Evolutionary conservation across 2,329 filamentous ascomycete genomes (phyloP), one percentile per base, ranked within the genome.

Genomic region (Arthrobotrys conoides): DNA sequence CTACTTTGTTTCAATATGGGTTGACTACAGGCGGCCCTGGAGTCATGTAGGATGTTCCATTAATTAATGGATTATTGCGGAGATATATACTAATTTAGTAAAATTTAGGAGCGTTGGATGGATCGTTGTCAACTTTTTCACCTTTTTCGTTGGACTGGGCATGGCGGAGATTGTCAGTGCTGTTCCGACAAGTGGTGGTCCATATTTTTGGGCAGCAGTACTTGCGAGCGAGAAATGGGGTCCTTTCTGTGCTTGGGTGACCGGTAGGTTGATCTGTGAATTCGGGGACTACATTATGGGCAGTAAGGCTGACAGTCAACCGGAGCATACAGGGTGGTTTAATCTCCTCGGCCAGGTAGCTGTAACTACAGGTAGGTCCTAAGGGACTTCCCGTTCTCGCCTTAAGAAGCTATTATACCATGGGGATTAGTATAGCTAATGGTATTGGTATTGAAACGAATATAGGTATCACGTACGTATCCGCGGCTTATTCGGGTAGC

Each of bases 161-260:
- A 89, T 90, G 88, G 88, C 88, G 18, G 88, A 90, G 82, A 88
- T 90, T 80, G 88, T 89, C 5, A 88, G 87, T 5, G 88, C 88
- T 0, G 88, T 89, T 76, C 88, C 88, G 0, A 89, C 88, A 0
- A 86, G 85, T 55, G 88, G 88, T 46, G 88, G 88, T 0, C 88
- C 88, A 0, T 90, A 90, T 81, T 90, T 89, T 82, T 90, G 89
- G 88, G 86, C 88, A 0, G 88, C 88, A 0, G 86, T 89, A 80
- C 85, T 90, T 36, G 87, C 88, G 1, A 88, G 88, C 0, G 83
- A 85, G 5, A 82, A 84, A 69, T 83, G 84, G 71, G 85, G 85
- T 1, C 85, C 86, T 1, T 87, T 87, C 82, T 84, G 84, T 48
- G 84, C 84, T 22, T 87, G 86, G 86, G 84, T 86, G 36, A 87